Base-by-base conservation (phyloP, 768 basidiomycete genomes). In the Mycena haematopus region DNA sequence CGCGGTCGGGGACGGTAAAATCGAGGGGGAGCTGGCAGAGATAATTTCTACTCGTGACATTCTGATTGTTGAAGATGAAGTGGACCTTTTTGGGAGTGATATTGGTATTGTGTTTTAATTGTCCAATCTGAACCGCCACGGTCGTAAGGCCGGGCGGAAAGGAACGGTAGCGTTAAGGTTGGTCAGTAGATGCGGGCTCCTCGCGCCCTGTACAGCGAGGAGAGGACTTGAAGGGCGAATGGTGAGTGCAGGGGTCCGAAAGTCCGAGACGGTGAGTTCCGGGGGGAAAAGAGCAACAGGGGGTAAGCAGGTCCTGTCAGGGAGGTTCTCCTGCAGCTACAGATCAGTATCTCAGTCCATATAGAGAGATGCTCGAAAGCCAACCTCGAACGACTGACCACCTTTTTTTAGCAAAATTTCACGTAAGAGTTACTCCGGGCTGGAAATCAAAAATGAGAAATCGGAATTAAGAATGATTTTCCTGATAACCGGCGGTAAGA, bases 331-430 rank as follows among this genome's bases (percentile, higher is more conserved):
- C 90, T 92, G 66, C 13, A 35, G 58, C 71, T 50, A 68, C 53
- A 44, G 2, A 21, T 57, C 33, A 68, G 54, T 76, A 66, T 52
- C 53, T 22, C 50, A 57, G 29, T n/a, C n/a, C 29, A 35, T 55
- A 42, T n/a, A 50, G 35, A 52, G 51, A 42, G 22, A 25, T 9
- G 15, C 9, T 29, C n/a, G 63, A 67, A 57, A 57, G 77, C 84
- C 58, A 56, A 89, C 91, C 90, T 84, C 90, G 81, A 72, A 92
- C 84, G 63, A 87, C 88, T 75, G 87, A 86, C 89, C 89, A 90
- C 90, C 91, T 92, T 24, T 10, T 3, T 58, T 44, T 6, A 3
- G 3, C 36, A 46, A 59, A 65, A 67, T 45, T 61, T n/a, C 63
- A 56, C 58, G 52, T 62, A 52, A 58, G 52, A 72, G 64, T 69